phyloP scores from a whole-genome alignment of 1,139 yeast genomes.

The Yamadazyma dendronema region DNA sequence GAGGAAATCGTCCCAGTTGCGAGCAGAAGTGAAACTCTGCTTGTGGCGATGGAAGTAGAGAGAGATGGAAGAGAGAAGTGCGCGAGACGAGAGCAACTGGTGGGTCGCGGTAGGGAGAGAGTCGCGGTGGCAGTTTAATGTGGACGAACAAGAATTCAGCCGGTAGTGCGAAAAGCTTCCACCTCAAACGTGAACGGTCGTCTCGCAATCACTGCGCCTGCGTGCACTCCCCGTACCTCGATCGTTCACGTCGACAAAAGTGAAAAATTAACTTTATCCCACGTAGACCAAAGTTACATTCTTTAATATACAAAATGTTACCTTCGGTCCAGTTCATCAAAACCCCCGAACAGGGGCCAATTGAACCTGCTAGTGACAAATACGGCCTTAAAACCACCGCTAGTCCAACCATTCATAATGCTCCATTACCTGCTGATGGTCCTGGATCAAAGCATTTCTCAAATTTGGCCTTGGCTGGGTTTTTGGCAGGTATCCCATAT shows the following conservation, averaged over 20 bases:
- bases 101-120: too few relatives aligned
- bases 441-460: constrained; percentile 79
- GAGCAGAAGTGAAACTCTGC: too few relatives aligned
- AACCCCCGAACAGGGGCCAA: constrained; percentile 56
- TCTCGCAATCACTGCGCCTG: too few relatives aligned
- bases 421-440: constrained; percentile 90
- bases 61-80: too few relatives aligned
- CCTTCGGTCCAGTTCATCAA: constrained; percentile 47
- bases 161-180: too few relatives aligned
- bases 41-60: not conserved
- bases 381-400: constrained; percentile 64
- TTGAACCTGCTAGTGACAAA: constrained; percentile 47
- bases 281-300: not conserved
- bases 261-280: not conserved
- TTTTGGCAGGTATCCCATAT: constrained; percentile 62
- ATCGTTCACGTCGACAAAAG: not conserved
- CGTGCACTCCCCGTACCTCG: not conserved
- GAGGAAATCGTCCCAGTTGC: too few relatives aligned
- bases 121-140: too few relatives aligned
- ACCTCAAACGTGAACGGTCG: too few relatives aligned
- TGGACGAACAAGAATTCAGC: too few relatives aligned
- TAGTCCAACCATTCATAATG: constrained; percentile 76
- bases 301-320: constrained; percentile 7
- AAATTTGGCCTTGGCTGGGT: constrained; percentile 53
- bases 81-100: too few relatives aligned